Percentiles rank a stretch among this genome's conserved stretches.
Evolutionary conservation across 2,329 filamentous ascomycete genomes (phyloP).

Genomic region (Huntiella decipiens): DNA sequence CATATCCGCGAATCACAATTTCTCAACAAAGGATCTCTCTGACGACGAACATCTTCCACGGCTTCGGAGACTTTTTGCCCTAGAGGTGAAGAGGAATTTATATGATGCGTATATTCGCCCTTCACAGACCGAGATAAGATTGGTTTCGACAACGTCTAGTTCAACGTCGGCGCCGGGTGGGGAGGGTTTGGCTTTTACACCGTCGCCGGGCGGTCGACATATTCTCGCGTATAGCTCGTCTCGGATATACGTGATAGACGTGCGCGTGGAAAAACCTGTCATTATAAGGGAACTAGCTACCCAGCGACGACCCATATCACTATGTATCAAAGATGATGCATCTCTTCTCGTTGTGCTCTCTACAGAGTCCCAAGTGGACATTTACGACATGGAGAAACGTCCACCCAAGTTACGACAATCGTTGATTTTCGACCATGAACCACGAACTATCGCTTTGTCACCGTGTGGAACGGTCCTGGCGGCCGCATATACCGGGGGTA

Average conservation of each 20-base stretch:
- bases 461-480: conserved; percentile 68
- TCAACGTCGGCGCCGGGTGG: conserved; percentile 67
- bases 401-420: conserved; percentile 55
- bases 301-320: conserved; percentile 51
- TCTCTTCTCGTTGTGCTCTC: conserved; percentile 61
- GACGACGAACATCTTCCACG: conserved; percentile 32
- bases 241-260: conserved; percentile 60
- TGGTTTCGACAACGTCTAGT: conserved; percentile 69
- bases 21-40: conserved; percentile 19
- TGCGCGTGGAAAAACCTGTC: conserved; percentile 36
- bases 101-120: conserved; percentile 61
- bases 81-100: conserved; percentile 55
- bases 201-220: conserved; percentile 56
- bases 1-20: conserved; percentile 28
- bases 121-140: conserved; percentile 49
- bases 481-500: conserved; percentile 71
- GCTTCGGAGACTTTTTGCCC: conserved; percentile 47
- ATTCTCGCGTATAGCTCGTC: conserved; percentile 73
- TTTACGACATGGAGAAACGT: conserved; percentile 52
- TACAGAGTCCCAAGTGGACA: conserved; percentile 63
- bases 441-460: conserved; percentile 60
- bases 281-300: conserved; percentile 68
- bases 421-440: conserved; percentile 58
- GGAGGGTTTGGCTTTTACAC: conserved; percentile 69
- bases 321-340: conserved; percentile 64